A percentile compares a stretch with the other conserved stretches of the same genome.
Evolutionary conservation across 1,284 basidiomycete genomes (phyloP).

Genomic region (Leucoagaricus sp.): DNA sequence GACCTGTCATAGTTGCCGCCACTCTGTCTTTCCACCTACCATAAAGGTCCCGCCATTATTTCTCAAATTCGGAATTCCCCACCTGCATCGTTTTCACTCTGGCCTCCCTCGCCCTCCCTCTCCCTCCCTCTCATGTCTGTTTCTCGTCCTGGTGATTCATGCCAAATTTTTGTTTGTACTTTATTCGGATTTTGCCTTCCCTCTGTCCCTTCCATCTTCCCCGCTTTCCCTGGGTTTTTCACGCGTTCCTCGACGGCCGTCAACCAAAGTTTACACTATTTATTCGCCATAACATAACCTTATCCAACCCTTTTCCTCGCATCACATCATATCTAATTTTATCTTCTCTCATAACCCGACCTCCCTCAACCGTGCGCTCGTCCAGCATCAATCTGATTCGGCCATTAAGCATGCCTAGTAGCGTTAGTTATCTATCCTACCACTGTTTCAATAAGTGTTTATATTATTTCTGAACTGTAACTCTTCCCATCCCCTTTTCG

Average conservation of each 20-base stretch:
- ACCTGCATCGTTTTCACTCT: not conserved
- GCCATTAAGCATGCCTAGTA: slow-evolving; percentile 7
- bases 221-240: not conserved
- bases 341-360: not conserved
- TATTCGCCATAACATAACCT: slow-evolving; percentile 12
- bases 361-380: not conserved
- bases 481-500: not conserved
- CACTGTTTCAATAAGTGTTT: slow-evolving; percentile 14
- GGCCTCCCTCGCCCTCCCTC: not conserved
- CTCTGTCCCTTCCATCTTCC: no score
- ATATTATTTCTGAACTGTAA: slow-evolving; percentile 8
- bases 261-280: slow-evolving; percentile 1
- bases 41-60: slow-evolving; percentile 7
- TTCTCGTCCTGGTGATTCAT: not conserved
- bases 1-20: slow-evolving; percentile 1
- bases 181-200: not conserved
- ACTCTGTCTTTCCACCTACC: not conserved
- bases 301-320: slow-evolving; percentile 5
- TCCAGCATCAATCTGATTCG: not conserved
- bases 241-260: not conserved
- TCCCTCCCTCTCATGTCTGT: not conserved
- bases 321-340: slow-evolving; percentile 6
- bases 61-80: not conserved
- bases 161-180: not conserved
- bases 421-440: slow-evolving; percentile 13